Evolutionary conservation across 257 asterid species (phyloP), one percentile per base, ranked within the genome.

Genomic region (Apocynum venetum): DNA sequence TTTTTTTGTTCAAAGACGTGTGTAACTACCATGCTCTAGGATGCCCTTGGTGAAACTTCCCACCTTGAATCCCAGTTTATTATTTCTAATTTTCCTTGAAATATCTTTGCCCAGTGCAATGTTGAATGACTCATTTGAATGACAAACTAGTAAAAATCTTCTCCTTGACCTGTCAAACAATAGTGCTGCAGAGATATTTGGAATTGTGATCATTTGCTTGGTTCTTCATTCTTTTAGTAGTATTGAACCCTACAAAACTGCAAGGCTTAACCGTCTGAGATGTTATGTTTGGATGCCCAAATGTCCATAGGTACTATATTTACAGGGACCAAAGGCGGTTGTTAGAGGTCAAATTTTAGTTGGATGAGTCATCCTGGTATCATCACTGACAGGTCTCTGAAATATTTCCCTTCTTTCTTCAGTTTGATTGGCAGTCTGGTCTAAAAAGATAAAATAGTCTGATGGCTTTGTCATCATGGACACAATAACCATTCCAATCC

Each of bases 61-160:
- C 12, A 51, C 8, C 2, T 52, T 72, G 63, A 31, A 56, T 53
- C 81, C 78, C 61, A 76, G 52, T 56, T 72, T 81, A 31, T 71
- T 72, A 75, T 72, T 72, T 71, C 61, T 65, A 55, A 8, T 46
- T 64, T 72, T 72, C 48, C 44, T 68, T 48, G 72, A 72, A 5
- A 41, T 55, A 41, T 73, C 78, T 48, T 79, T 52, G 40, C 53
- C 7, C 38, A 12, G 61, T 47, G 55, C 53, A 56, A 59, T 38
- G 56, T 71, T 76, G 4, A 31, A 80, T 35, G 80, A 20, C 44
- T 43, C 14, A 64, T 79, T 31, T 49, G 40, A 15, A 31, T 72
- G 19, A 12, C 59, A 12, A 51, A 60, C 43, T 44, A 79, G 41
- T 55, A 55, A 44, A 6, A 66, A n/a, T 43, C 75, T 35, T 19